Percentiles rank a stretch among this genome's conserved stretches.
These are phyloP conservation scores for Gelatoporia subvermispora DNA, from an alignment of 768 basidiomycete species.

Conservation along the genomic window DNA sequence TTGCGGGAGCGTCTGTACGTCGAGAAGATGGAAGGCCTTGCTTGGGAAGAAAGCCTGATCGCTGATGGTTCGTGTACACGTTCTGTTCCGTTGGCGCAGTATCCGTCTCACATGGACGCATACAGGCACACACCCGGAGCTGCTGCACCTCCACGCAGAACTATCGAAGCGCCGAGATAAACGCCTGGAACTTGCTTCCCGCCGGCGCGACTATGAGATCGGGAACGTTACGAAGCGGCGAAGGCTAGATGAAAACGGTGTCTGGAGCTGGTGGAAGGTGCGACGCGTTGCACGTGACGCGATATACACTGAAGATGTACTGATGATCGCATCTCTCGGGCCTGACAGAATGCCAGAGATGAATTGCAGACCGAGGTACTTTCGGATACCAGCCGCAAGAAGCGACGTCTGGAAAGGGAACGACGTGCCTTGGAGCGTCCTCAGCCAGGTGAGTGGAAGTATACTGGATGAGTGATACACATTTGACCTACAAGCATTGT, in stretches of 20 bases:
- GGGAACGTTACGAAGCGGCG: conserved; percentile 57
- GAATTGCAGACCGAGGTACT: conserved; percentile 84
- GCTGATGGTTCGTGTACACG: conserved; percentile 53
- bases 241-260: conserved; percentile 64
- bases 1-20: conserved; percentile 84
- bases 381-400: conserved; percentile 83
- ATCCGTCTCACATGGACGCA: background rate
- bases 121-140: conserved; percentile 80
- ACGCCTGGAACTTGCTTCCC: conserved; percentile 74
- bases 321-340: conserved; percentile 3
- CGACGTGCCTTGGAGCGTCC: conserved; percentile 75
- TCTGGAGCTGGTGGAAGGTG: conserved; percentile 93
- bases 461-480: background rate
- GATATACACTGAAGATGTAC: background rate
- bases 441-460: conserved; percentile 51
- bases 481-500: background rate
- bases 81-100: conserved; percentile 1
- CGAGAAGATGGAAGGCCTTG: conserved; percentile 89
- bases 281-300: conserved; percentile 14
- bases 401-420: conserved; percentile 80
- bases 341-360: conserved; percentile 61
- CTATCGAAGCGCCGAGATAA: conserved; percentile 75
- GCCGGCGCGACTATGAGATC: conserved; percentile 65
- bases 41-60: conserved; percentile 83
- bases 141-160: conserved; percentile 76